A percentile compares a stretch with the other conserved stretches of the same genome.
Conservation (phyloP, 495 filamentous ascomycete genomes). For the Penicillium lividum region DNA sequence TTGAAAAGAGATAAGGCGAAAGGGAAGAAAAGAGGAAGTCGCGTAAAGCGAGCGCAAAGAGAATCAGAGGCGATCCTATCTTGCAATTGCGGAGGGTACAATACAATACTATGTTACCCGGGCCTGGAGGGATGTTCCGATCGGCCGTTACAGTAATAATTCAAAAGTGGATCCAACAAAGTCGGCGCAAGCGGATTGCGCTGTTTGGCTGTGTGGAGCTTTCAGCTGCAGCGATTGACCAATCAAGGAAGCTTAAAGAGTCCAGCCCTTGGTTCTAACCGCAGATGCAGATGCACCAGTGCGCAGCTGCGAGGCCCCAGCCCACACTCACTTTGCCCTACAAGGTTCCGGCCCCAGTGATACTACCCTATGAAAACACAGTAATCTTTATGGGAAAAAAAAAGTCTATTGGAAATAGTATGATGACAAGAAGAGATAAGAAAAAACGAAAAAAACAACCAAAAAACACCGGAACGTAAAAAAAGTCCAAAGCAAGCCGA, state of each 20-base stretch:
- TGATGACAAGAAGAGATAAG: slow-evolving; percentile 27
- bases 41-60: slow-evolving; percentile 21
- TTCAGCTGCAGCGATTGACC: slow-evolving; percentile 22
- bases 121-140: slow-evolving; percentile 12
- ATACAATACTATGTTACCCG: slow-evolving; percentile 27
- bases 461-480: not conserved
- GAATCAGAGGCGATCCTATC: slow-evolving; percentile 35
- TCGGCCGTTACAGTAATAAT: slow-evolving; percentile 16
- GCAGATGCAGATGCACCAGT: not conserved
- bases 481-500: slow-evolving; percentile 26
- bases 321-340: not conserved
- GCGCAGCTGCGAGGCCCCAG: not conserved
- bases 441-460: slow-evolving; percentile 20
- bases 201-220: slow-evolving; percentile 19
- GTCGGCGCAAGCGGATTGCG: slow-evolving; percentile 13
- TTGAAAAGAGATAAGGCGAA: slow-evolving; percentile 15
- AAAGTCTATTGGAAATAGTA: slow-evolving; percentile 35
- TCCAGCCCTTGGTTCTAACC: not conserved
- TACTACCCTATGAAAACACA: slow-evolving; percentile 1
- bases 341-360: not conserved
- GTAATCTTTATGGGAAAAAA: slow-evolving; percentile 7
- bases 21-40: slow-evolving; percentile 11
- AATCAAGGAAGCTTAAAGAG: slow-evolving; percentile 8
- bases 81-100: slow-evolving; percentile 34
- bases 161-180: slow-evolving; percentile 15